Conservation (phyloP, 768 basidiomycete species). For the Lentinula sp. region DNA sequence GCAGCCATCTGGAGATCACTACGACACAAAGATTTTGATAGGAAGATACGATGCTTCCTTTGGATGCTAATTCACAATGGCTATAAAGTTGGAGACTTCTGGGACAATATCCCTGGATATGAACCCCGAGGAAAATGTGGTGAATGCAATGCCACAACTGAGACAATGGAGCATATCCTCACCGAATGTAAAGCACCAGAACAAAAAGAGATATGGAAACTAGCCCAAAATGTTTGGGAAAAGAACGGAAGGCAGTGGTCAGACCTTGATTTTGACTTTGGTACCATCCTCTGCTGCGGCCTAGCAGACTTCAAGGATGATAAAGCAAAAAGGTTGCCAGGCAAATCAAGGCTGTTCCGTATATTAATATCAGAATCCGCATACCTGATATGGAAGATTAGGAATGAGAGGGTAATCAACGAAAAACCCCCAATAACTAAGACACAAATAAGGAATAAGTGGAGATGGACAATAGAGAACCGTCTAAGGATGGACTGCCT, state of each 20-base stretch:
- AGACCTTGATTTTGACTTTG: constrained; percentile 6
- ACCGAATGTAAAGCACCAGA: constrained; percentile 16
- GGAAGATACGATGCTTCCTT: no score
- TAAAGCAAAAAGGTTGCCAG: constrained; percentile 3
- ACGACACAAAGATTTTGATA: no score
- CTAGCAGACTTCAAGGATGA: not conserved
- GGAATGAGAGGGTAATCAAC: constrained; percentile 20
- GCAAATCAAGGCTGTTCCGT: constrained; percentile 11
- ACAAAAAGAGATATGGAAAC: constrained; percentile 17
- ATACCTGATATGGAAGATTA: constrained; percentile 22
- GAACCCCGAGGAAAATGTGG: no score
- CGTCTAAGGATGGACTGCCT: no score
- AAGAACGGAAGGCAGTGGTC: constrained; percentile 12
- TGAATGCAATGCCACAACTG: no score
- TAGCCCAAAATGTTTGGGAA: constrained; percentile 12
- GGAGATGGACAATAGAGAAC: no score
- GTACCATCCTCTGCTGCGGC: constrained; percentile 13
- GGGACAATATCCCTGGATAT: no score
- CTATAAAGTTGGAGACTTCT: no score
- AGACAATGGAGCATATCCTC: constrained; percentile 18
- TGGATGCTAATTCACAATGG: no score
- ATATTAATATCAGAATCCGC: constrained; percentile 22
- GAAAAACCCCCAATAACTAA: no score
- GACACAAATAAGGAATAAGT: no score
- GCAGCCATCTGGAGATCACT: no score